Conservation (phyloP, 2,329 filamentous ascomycete genomes). For the Colletotrichum tofieldiae region DNA sequence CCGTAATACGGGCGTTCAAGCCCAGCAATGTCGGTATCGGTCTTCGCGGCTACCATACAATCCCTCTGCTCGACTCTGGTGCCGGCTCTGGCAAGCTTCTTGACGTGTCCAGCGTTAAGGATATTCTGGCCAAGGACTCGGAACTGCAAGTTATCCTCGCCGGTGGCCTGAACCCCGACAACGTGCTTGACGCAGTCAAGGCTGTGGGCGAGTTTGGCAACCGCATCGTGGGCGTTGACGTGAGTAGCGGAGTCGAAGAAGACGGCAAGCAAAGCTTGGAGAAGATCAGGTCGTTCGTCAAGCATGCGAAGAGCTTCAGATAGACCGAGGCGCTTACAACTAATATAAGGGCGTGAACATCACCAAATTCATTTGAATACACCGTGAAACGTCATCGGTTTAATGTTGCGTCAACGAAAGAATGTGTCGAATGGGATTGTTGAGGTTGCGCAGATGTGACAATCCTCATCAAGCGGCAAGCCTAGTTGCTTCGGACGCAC, state of each 20-base stretch:
- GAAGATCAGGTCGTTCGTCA: constrained; percentile 87
- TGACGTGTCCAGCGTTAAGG: constrained; percentile 79
- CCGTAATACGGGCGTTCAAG: constrained; percentile 89
- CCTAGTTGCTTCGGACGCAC: no score
- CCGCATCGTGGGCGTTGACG: constrained; percentile 87
- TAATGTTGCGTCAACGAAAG: not conserved
- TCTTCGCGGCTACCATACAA: constrained; percentile 83
- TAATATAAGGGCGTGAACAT: not conserved
- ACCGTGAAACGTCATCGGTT: not conserved
- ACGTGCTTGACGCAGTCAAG: constrained; percentile 78
- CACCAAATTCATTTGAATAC: not conserved
- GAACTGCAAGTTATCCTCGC: constrained; percentile 86
- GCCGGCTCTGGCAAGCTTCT: constrained; percentile 86
- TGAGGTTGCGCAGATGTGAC: not conserved
- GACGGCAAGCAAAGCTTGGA: constrained; percentile 84
- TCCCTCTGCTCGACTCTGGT: constrained; percentile 90
- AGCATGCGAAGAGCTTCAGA: constrained; percentile 76
- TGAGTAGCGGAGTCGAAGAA: constrained; percentile 93
- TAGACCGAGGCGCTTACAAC: constrained; percentile 49
- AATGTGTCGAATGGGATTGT: not conserved
- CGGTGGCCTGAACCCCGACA: constrained; percentile 86
- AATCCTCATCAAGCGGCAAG: not conserved
- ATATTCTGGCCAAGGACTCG: constrained; percentile 75
- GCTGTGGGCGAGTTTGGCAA: constrained; percentile 71
- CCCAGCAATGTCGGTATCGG: constrained; percentile 82